Percentiles rank a stretch among this genome's conserved stretches.
phyloP scores from a whole-genome alignment of 495 filamentous ascomycete species.

The Talaromyces liani region DNA sequence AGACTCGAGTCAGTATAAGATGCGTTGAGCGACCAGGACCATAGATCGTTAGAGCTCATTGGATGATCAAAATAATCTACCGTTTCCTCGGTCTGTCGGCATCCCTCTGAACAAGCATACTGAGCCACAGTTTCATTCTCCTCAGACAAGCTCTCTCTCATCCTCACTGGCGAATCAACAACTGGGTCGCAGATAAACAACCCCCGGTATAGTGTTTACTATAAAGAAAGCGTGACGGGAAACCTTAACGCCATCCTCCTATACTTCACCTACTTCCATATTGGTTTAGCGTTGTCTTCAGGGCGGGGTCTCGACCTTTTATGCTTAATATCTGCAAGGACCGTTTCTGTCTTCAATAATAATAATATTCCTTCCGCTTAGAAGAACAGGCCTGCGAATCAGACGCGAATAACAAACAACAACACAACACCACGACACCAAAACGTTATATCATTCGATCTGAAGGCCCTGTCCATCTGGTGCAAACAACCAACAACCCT shows the following conservation, averaged over 20 bases:
- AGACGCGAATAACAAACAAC: neutral
- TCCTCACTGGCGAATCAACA: neutral
- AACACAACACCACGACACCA: neutral
- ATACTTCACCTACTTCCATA: slow-evolving; percentile 3
- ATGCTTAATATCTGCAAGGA: slow-evolving; percentile 7
- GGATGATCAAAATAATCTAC: neutral
- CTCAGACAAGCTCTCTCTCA: neutral
- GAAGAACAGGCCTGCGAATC: slow-evolving; percentile 1
- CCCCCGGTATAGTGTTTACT: neutral
- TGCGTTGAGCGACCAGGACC: neutral
- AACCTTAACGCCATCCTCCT: neutral
- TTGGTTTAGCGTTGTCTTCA: slow-evolving; percentile 9
- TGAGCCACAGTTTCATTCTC: neutral
- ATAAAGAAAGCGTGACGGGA: neutral
- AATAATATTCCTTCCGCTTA: slow-evolving; percentile 6
- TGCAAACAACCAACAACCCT: neutral
- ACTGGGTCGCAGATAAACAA: neutral
- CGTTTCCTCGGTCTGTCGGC: neutral
- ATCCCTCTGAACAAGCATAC: neutral
- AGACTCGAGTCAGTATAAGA: neutral
- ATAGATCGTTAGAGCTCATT: neutral
- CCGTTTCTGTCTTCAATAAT: slow-evolving; percentile 3
- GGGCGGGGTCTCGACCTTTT: slow-evolving; percentile 9
- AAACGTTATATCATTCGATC: neutral
- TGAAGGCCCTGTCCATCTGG: neutral